Evolutionary conservation across 371 early-diverging fungal genomes (phyloP), one percentile per base, ranked within the genome.

Genomic region (Actinomortierella wolfii): DNA sequence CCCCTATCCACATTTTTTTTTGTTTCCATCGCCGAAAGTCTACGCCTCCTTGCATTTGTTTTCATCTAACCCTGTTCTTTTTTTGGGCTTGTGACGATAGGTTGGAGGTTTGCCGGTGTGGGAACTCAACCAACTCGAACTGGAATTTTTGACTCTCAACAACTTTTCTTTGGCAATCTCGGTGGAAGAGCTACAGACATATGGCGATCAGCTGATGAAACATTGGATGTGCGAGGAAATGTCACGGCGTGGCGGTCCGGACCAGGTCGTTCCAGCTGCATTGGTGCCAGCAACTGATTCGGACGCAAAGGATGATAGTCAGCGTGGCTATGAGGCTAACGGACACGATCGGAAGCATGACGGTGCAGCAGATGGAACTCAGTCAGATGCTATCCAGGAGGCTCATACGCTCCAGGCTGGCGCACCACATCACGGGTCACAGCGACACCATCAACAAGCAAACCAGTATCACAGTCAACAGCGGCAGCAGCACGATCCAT

Each of bases 41-140:
- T 9, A 17, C 21, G 17, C 25, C 20, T 24, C 34, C 34, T 34
- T 34, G 23, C 43, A 56, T 41, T 23, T 20, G 1, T 58, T 6
- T 34, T 34, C 34, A 45, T 17, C 18, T 48, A 42, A 20, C 26
- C 43, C 51, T 57, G 17, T 1, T 46, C 25, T 66, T 23, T 34
- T 55, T 48, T 53, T 18, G 24, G 20, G 41, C 39, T 53, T 17
- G 14, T 50, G 28, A 21, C 61, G 41, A 20, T 78, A 90, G 90
- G 97, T 97, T 28, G 98, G 98, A 50, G 98, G 98, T 5, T 76
- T 97, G 13, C 88, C 94, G 5, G 85, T 93, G 6, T 77, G 82
- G 18, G 98, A 97, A 76, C 79, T 97, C 43, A 97, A 97, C 78
- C 80, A 82, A 42, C 76, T 96, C 41, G 96, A 96, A 71, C 71